Conservation (phyloP, 768 basidiomycete genomes). For the Neoboletus subvelutipes region DNA sequence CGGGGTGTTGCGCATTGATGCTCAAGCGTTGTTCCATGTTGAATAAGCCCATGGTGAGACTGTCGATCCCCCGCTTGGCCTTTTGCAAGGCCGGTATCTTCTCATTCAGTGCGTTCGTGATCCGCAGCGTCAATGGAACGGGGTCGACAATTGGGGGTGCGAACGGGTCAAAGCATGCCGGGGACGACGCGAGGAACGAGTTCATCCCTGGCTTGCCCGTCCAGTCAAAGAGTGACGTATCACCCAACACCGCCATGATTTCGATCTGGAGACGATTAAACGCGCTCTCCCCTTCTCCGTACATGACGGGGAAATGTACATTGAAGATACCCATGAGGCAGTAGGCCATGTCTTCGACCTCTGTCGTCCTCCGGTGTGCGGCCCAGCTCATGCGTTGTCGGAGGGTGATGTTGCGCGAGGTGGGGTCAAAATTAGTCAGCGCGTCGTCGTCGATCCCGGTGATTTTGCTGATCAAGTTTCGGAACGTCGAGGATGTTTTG, state of each 20-base stretch:
- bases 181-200: slow-evolving; percentile 18
- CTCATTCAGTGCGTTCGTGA: slow-evolving; percentile 2
- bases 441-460: slow-evolving; percentile 19
- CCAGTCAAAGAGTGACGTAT: slow-evolving; percentile 28
- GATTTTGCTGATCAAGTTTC: slow-evolving; percentile 13
- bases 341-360: slow-evolving; percentile 30
- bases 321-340: slow-evolving; percentile 30
- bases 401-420: slow-evolving; percentile 13
- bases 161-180: slow-evolving; percentile 26
- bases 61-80: slow-evolving; percentile 16
- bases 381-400: slow-evolving; percentile 31
- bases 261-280: slow-evolving; percentile 29
- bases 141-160: slow-evolving; percentile 13
- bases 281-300: slow-evolving; percentile 29
- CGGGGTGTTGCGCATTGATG: slow-evolving; percentile 22
- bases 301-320: slow-evolving; percentile 29
- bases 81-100: slow-evolving; percentile 10
- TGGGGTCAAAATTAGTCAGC: slow-evolving; percentile 19
- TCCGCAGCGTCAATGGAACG: slow-evolving; percentile 14
- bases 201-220: slow-evolving; percentile 15
- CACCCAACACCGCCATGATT: slow-evolving; percentile 25
- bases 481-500: slow-evolving; percentile 15
- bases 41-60: slow-evolving; percentile 13
- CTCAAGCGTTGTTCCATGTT: slow-evolving; percentile 21
- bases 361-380: slow-evolving; percentile 28